Conservation (phyloP, 2,329 filamentous ascomycete species). For the Rhytidhysteron rufulum region DNA sequence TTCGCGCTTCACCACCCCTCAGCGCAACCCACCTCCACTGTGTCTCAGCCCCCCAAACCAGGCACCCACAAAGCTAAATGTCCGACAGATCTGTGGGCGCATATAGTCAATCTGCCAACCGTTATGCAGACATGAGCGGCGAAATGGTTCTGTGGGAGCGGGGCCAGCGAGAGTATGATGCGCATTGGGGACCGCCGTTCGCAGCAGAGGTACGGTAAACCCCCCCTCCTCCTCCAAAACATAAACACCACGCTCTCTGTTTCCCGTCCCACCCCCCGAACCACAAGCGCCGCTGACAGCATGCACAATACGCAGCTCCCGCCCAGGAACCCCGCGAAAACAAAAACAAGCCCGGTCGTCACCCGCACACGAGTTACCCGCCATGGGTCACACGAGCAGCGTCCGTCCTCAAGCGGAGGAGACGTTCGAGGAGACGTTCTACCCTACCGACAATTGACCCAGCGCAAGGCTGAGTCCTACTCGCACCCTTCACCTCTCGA, state of each 20-base stretch:
- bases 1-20: background rate
- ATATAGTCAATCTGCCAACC: constrained; percentile 16
- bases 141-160: constrained; percentile 32
- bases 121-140: constrained; percentile 36
- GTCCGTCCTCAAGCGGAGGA: constrained; percentile 29
- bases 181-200: constrained; percentile 20
- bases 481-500: constrained; percentile 34
- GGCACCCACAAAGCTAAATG: constrained; percentile 16
- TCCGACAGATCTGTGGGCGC: constrained; percentile 14
- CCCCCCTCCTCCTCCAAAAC: constrained; percentile 19
- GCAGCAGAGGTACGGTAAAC: constrained; percentile 20
- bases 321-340: constrained; percentile 21
- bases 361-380: constrained; percentile 32
- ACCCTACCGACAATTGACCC: constrained; percentile 17
- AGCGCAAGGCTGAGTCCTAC: constrained; percentile 31
- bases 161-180: constrained; percentile 26
- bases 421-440: constrained; percentile 21
- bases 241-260: background rate
- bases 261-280: constrained; percentile 24
- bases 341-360: constrained; percentile 29
- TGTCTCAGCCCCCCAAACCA: background rate
- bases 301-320: constrained; percentile 17
- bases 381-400: constrained; percentile 30
- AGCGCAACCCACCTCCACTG: background rate
- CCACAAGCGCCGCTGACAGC: constrained; percentile 10